Percentiles rank a stretch among this genome's conserved stretches.
phyloP scores from a whole-genome alignment of 352 stramenopile genomes.

The Phytophthora pseudosyringae region DNA sequence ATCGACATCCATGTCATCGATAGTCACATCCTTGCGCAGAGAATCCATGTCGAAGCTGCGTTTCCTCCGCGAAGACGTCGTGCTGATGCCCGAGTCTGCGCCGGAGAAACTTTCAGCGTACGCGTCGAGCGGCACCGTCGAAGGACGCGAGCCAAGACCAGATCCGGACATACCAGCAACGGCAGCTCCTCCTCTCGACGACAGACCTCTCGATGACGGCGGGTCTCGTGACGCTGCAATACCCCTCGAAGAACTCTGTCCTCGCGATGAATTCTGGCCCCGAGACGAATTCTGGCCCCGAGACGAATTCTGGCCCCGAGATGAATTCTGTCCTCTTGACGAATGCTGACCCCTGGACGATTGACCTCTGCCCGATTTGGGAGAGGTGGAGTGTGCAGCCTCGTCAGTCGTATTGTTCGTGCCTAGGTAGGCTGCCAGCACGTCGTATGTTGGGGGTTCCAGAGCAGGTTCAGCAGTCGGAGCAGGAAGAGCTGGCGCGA shows the following conservation, averaged over 20 bases:
- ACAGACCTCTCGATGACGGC: conserved; percentile 30
- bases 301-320: conserved; percentile 26
- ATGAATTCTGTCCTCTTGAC: conserved; percentile 12
- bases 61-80: conserved; percentile 34
- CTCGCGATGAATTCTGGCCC: conserved; percentile 23
- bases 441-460: conserved; percentile 46
- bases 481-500: conserved; percentile 10
- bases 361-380: conserved; percentile 28
- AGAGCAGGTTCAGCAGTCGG: conserved; percentile 22
- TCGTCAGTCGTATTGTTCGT: conserved; percentile 37
- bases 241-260: conserved; percentile 21
- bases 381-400: conserved; percentile 28
- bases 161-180: conserved; percentile 25
- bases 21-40: conserved; percentile 42
- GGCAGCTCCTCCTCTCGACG: conserved; percentile 22
- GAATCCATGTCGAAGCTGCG: conserved; percentile 46
- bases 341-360: conserved; percentile 10
- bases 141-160: conserved; percentile 24
- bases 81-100: conserved; percentile 20
- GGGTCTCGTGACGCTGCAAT: conserved; percentile 31
- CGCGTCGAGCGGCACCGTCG: conserved; percentile 36
- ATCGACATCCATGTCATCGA: conserved; percentile 40
- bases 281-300: conserved; percentile 18
- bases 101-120: conserved; percentile 36
- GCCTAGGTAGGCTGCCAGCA: conserved; percentile 47